Evolutionary conservation across 495 filamentous ascomycete species (phyloP), one percentile per base, ranked within the genome.

Genomic region (Entonaema liquescens): DNA sequence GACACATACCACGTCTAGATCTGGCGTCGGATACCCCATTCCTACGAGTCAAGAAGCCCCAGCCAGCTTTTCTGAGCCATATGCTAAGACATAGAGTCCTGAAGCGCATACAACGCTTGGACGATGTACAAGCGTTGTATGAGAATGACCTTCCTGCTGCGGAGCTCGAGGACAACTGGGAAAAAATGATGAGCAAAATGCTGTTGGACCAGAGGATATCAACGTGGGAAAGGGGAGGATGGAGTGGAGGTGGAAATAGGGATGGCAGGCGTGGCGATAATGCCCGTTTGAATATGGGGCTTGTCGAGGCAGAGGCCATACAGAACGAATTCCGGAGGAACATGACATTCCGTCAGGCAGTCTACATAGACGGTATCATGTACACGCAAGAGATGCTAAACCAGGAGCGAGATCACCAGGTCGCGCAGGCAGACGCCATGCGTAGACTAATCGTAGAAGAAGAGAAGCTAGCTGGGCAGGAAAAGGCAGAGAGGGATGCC

Each of bases 1-100:
- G 90, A 15, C 82, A 81, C 54, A 75, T 93, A 3, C 92, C 92
- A 0, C 78, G 77, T 0, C 76, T 93, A 1, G 86, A 87, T 68
- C 83, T 82, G 65, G 86, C 88, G 2, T 79, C 80, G 38, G 86
- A 84, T 28, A 68, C 91, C n/a, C 91, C 92, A 0, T 90, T 94
- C 64, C 77, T 95, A 47, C 88, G 91, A 25, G 76, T 92, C 56
- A 85, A 82, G 67, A 93, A 93, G 74, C 91, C 91, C 7, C 90
- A 93, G 71, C 83, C 91, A 5, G 70, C 74, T 31, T 78, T 78
- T 36, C 79, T 94, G 3, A 86, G 84, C 65, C 77, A 84, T 3
- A 79, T 91, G 0, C 76, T 95, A 12, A 77, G 83, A 8, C 78
- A 85, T 31, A 89, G 86, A 58, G 67, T 86, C 17, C 9, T 68